Conservation (phyloP, 2,329 filamentous ascomycete species). For the Microdochium nivale region DNA sequence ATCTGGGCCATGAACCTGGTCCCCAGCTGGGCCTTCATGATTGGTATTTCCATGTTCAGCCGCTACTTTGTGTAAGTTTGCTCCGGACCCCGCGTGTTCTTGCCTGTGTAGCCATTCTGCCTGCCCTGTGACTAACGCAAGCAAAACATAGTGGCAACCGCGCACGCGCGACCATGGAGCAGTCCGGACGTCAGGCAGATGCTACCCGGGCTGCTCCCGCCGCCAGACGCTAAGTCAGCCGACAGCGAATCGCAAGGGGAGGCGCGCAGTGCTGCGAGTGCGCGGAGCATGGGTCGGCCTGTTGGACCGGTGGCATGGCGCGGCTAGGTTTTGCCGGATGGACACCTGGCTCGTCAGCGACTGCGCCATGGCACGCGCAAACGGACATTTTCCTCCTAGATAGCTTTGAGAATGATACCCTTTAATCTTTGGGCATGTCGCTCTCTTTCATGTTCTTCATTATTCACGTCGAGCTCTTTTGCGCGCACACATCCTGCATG, state of each 20-base stretch:
- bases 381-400: background rate
- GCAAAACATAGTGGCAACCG: background rate
- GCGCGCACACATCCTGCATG: slow-evolving; percentile 55
- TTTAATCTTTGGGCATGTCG: background rate
- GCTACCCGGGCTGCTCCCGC: background rate
- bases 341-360: background rate
- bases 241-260: background rate
- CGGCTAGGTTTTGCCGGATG: background rate
- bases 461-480: slow-evolving; percentile 24
- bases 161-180: background rate
- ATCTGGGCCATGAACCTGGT: slow-evolving; percentile 59
- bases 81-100: background rate
- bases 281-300: background rate
- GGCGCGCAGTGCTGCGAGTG: background rate
- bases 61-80: slow-evolving; percentile 66
- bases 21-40: slow-evolving; percentile 72
- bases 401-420: background rate
- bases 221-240: background rate
- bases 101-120: background rate
- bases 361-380: background rate
- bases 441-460: background rate
- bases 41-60: slow-evolving; percentile 64
- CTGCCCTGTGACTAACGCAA: background rate
- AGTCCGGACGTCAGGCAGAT: background rate
- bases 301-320: background rate